A percentile compares a stretch with the other conserved stretches of the same genome.
Evolutionary conservation across 345 rosid genomes (phyloP).

Genomic region (Dipteronia dyeriana): DNA sequence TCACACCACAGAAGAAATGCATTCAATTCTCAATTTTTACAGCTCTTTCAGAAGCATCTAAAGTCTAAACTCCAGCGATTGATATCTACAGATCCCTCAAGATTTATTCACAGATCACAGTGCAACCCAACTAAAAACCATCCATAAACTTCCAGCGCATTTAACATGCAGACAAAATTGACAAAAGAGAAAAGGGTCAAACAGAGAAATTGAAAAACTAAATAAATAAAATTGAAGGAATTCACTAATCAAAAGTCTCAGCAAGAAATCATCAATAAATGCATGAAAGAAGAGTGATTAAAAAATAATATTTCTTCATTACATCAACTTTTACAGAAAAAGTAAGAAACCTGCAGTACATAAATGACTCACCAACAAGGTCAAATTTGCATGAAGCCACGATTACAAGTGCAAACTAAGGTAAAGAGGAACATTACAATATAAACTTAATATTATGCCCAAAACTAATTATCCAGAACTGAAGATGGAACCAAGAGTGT

Average conservation of each 20-base stretch:
- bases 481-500: background rate
- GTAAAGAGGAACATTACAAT: background rate
- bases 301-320: background rate
- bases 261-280: background rate
- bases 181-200: background rate
- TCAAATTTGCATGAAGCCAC: no score
- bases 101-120: no score
- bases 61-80: background rate
- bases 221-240: background rate
- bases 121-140: background rate
- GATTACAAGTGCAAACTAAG: background rate
- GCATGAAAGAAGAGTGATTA: background rate
- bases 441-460: background rate
- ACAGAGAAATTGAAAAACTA: no score
- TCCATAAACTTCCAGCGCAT: no score
- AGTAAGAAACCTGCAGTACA: background rate
- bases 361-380: background rate
- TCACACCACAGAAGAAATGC: background rate
- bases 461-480: background rate
- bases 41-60: background rate
- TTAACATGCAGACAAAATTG: background rate
- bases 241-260: background rate
- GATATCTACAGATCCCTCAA: background rate
- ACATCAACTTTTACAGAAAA: background rate
- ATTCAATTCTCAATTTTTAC: background rate